A percentile compares a stretch with the other conserved stretches of the same genome.
Conservation (phyloP, 768 basidiomycete species). For the Cystobasidium tubakii region DNA sequence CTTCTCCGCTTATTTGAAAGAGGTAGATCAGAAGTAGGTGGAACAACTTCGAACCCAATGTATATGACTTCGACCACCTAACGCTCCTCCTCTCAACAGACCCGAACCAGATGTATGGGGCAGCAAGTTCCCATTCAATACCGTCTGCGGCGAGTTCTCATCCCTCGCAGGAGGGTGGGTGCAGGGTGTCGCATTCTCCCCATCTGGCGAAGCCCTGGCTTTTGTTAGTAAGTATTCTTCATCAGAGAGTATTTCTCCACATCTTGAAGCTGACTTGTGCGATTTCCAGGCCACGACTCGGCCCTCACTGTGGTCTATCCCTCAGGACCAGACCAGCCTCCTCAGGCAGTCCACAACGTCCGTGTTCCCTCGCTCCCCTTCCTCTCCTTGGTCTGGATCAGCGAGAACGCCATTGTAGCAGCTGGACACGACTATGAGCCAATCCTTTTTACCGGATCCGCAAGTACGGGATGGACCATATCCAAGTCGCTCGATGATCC, state of each 20-base stretch:
- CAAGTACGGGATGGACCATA: conserved; percentile 66
- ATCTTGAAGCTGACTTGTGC: not conserved
- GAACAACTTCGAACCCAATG: not conserved
- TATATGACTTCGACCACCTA: not conserved
- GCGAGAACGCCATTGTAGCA: conserved; percentile 73
- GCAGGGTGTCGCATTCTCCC: conserved; percentile 89
- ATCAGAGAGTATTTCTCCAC: not conserved
- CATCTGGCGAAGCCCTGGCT: conserved; percentile 86
- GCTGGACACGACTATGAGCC: conserved; percentile 99
- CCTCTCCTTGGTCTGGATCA: conserved; percentile 76
- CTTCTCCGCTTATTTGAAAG: conserved; percentile 97
- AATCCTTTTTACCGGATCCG: conserved; percentile 69
- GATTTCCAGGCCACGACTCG: conserved; percentile 76
- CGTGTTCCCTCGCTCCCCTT: conserved; percentile 72
- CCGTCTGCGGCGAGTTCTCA: conserved; percentile 86
- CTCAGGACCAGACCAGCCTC: conserved; percentile 55
- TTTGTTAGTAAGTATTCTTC: conserved; percentile 68
- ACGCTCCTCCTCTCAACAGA: conserved; percentile 51
- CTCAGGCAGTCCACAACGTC: conserved; percentile 61
- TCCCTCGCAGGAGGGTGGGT: conserved; percentile 95
- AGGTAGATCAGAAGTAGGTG: conserved; percentile 79
- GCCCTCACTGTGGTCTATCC: conserved; percentile 89
- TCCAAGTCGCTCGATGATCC: conserved; percentile 79
- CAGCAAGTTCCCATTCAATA: conserved; percentile 96
- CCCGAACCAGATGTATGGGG: conserved; percentile 90